A percentile compares a stretch with the other conserved stretches of the same genome.
Evolutionary conservation across 768 basidiomycete genomes (phyloP).

Genomic region (Auriscalpium orientale): DNA sequence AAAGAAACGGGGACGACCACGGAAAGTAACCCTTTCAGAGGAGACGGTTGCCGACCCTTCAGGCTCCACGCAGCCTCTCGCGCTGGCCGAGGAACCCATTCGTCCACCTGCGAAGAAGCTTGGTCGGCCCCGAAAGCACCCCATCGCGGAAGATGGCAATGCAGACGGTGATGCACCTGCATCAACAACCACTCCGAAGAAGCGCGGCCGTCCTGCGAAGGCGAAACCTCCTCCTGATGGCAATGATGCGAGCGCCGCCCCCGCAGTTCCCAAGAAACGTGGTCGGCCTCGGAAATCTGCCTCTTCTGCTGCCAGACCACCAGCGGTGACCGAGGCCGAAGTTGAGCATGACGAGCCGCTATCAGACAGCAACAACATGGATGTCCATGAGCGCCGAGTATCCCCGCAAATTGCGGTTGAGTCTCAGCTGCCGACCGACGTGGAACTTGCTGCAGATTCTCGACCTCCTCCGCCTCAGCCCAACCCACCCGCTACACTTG

Average conservation of each 20-base stretch:
- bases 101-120: conserved; percentile 26
- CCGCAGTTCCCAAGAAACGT: conserved; percentile 7
- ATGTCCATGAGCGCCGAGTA: no score
- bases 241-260: neutral
- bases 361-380: no score
- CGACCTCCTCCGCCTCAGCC: no score
- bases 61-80: neutral
- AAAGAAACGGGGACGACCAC: conserved; percentile 28
- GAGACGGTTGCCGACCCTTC: neutral
- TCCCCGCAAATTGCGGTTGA: no score
- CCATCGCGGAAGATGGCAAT: conserved; percentile 19
- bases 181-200: conserved; percentile 19
- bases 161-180: neutral
- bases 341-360: no score
- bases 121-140: conserved; percentile 25
- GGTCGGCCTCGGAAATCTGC: conserved; percentile 12
- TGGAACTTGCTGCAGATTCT: no score
- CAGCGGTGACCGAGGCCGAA: neutral
- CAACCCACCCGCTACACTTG: no score
- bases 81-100: neutral
- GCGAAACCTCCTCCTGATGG: neutral
- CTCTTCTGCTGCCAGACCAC: neutral
- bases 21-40: conserved; percentile 13
- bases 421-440: no score
- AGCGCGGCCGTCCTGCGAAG: conserved; percentile 31